phyloP scores from a whole-genome alignment of 2,329 filamentous ascomycete species.

The Clonostachys rhizophaga region DNA sequence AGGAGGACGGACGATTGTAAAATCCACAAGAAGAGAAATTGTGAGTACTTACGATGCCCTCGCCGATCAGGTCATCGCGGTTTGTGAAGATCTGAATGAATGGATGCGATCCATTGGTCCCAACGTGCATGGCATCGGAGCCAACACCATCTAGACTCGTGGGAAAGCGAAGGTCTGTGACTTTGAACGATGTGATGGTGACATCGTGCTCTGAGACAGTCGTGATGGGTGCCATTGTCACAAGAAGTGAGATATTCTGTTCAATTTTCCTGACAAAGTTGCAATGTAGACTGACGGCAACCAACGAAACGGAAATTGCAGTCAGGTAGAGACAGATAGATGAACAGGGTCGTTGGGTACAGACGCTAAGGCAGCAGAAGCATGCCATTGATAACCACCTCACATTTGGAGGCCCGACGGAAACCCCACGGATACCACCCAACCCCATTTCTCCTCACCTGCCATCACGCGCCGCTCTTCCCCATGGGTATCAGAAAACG shows the following conservation, averaged over 20 bases:
- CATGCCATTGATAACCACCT: too few relatives aligned
- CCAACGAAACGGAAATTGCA: too few relatives aligned
- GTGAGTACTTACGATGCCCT: slow-evolving; percentile 62
- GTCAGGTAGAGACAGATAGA: too few relatives aligned
- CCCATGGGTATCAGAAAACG: too few relatives aligned
- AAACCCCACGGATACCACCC: too few relatives aligned
- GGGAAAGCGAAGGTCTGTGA: slow-evolving; percentile 72
- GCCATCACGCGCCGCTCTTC: too few relatives aligned
- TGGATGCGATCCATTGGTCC: slow-evolving; percentile 85
- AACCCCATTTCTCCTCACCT: too few relatives aligned
- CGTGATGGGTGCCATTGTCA: slow-evolving; percentile 4
- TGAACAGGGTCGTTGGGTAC: too few relatives aligned
- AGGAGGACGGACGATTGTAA: too few relatives aligned
- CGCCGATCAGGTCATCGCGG: slow-evolving; percentile 64
- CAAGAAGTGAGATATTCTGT: not conserved
- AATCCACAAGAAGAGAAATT: not conserved
- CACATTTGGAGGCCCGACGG: too few relatives aligned
- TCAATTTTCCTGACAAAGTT: not conserved
- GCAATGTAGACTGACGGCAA: too few relatives aligned
- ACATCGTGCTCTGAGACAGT: slow-evolving; percentile 36
- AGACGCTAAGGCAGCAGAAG: too few relatives aligned
- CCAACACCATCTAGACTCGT: slow-evolving; percentile 94
- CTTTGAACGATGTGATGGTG: slow-evolving; percentile 67
- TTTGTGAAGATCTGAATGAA: slow-evolving; percentile 82
- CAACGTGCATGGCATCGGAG: slow-evolving; percentile 93